A percentile compares a stretch with the other conserved stretches of the same genome.
Evolutionary conservation across 1,284 basidiomycete species (phyloP).

Genomic region (Hemileia vastatrix): DNA sequence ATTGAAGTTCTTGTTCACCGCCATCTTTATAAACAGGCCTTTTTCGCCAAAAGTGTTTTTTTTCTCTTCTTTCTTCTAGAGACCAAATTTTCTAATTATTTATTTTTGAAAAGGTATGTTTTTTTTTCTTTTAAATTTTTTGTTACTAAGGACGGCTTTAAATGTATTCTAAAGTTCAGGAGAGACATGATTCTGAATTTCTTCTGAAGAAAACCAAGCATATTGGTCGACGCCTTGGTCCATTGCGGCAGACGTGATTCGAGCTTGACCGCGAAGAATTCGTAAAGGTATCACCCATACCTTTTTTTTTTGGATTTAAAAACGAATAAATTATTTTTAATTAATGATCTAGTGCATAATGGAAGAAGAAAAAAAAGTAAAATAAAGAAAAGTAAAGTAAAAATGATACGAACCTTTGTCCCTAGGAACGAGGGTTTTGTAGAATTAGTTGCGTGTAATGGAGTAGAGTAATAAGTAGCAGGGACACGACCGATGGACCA

Average conservation of each 20-base stretch:
- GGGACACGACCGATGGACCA: constrained; percentile 12
- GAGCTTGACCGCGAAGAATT: constrained; percentile 10
- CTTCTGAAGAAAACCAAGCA: constrained; percentile 12
- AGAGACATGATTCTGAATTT: constrained; percentile 5
- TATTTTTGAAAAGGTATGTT: no score
- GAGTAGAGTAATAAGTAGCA: constrained; percentile 1
- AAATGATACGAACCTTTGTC: background rate
- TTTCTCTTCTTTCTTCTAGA: no score
- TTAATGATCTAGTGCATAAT: background rate
- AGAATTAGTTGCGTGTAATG: background rate
- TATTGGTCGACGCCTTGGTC: background rate
- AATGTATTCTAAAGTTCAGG: constrained; percentile 3
- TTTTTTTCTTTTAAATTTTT: no score
- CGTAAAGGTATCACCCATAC: constrained; percentile 15
- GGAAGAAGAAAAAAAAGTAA: background rate
- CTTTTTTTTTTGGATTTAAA: background rate
- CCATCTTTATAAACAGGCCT: no score
- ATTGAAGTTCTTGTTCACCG: no score
- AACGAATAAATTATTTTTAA: no score
- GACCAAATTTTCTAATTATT: no score
- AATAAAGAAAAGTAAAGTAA: background rate
- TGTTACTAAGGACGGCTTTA: background rate
- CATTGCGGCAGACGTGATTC: background rate
- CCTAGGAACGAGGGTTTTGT: background rate
- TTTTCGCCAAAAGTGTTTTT: no score